Evolutionary conservation across 179 eudicot species (phyloP).

Genomic region (Corrigiola litoralis): DNA sequence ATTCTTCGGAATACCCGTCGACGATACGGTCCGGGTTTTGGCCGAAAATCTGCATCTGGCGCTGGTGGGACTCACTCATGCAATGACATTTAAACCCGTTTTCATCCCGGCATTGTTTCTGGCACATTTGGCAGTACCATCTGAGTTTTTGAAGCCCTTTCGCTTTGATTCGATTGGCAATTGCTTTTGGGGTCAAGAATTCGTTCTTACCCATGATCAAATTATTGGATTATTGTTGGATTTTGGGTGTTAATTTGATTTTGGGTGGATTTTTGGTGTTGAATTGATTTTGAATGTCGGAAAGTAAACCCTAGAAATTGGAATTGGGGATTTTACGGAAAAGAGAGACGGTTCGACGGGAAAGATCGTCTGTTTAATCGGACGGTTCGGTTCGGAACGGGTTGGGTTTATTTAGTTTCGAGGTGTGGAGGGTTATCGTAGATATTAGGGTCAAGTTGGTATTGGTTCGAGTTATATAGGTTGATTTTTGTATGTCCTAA

Average conservation of each 20-base stretch:
- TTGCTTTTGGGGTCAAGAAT: slow-evolving; percentile 78
- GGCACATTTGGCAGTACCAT: slow-evolving; percentile 95
- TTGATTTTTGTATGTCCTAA: too few relatives aligned
- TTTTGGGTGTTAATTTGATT: slow-evolving; percentile 2
- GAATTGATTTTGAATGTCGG: neutral
- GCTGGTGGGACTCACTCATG: slow-evolving; percentile 83
- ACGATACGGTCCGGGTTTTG: slow-evolving; percentile 71
- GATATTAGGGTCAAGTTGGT: too few relatives aligned
- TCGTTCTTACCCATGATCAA: slow-evolving; percentile 95
- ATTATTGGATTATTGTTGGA: neutral
- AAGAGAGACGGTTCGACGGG: too few relatives aligned
- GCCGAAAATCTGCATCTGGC: slow-evolving; percentile 88
- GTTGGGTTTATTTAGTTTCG: too few relatives aligned
- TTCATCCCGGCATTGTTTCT: slow-evolving; percentile 87
- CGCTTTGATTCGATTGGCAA: slow-evolving; percentile 82
- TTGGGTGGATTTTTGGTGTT: neutral
- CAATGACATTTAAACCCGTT: slow-evolving; percentile 91
- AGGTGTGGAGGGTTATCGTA: too few relatives aligned
- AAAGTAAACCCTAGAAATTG: too few relatives aligned
- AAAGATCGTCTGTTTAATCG: too few relatives aligned
- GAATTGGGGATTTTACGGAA: too few relatives aligned
- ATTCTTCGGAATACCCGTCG: slow-evolving; percentile 75
- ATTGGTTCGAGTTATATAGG: too few relatives aligned
- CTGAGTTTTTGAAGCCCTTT: slow-evolving; percentile 86
- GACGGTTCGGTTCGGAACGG: too few relatives aligned